Evolutionary conservation across 768 basidiomycete genomes (phyloP).

Genomic region (Mycena galericulata): DNA sequence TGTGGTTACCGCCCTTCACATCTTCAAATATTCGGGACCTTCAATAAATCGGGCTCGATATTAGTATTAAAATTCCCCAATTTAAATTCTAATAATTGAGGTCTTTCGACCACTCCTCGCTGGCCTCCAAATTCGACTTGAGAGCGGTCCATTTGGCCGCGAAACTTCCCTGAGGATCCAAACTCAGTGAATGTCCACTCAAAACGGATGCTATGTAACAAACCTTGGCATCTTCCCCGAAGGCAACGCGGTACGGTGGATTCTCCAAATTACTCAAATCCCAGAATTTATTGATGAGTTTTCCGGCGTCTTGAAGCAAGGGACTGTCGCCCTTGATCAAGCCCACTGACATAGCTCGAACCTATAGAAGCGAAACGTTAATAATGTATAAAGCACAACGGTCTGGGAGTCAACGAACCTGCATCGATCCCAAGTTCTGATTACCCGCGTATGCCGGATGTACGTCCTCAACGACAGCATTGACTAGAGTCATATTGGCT

Average conservation of each 20-base stretch:
- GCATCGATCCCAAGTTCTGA: constrained; percentile 34
- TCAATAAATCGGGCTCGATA: too few relatives aligned
- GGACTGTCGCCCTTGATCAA: constrained; percentile 30
- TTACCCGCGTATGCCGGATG: constrained; percentile 33
- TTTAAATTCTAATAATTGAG: constrained; percentile 8
- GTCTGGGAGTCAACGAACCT: constrained; percentile 10
- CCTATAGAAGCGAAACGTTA: not conserved
- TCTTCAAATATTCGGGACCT: too few relatives aligned
- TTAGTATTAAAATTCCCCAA: too few relatives aligned
- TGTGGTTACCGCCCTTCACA: too few relatives aligned
- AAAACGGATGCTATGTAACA: not conserved
- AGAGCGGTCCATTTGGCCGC: constrained; percentile 24
- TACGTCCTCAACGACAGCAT: constrained; percentile 26
- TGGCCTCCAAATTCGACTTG: constrained; percentile 29
- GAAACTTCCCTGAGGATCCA: constrained; percentile 14
- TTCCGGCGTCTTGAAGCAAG: constrained; percentile 28
- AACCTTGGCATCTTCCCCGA: constrained; percentile 37
- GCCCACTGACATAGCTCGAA: constrained; percentile 4
- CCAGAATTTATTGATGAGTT: constrained; percentile 33
- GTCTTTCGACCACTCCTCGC: constrained; percentile 35
- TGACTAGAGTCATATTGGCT: constrained; percentile 35
- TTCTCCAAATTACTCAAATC: constrained; percentile 28
- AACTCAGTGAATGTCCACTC: not conserved
- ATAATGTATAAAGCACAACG: not conserved
- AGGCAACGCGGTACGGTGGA: constrained; percentile 33